Evolutionary conservation across 1,284 basidiomycete species (phyloP), one percentile per base, ranked within the genome.

Genomic region (Ustanciosporium gigantosporum): DNA sequence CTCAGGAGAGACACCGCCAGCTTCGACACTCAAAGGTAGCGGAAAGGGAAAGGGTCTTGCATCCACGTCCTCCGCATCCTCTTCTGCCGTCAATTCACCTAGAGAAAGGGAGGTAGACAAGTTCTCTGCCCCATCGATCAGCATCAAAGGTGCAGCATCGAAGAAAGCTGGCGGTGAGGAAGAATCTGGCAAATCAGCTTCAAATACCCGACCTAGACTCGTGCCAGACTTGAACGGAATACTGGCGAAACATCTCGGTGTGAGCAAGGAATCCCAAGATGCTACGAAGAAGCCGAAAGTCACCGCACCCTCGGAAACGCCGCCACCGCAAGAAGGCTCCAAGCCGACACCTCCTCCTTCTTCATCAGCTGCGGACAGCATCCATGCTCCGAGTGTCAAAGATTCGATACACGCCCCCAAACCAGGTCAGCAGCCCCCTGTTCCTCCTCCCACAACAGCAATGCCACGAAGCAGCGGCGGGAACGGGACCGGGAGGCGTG

Each of bases 401-500:
- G 48, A 58, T 8, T 43, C 43, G n/a, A 44, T 49, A 31, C 50
- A 53, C 39, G 50, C 50, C 4, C 39, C 56, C 20, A 47, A 46
- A 17, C 16, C 27, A 9, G n/a, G n/a, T n/a, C n/a, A n/a, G n/a
- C n/a, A n/a, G n/a, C n/a, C n/a, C n/a, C n/a, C n/a, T n/a, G n/a
- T n/a, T n/a, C n/a, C n/a, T n/a, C n/a, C n/a, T n/a, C n/a, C n/a
- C n/a, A n/a, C n/a, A n/a, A n/a, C n/a, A n/a, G n/a, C n/a, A n/a
- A n/a, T n/a, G n/a, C n/a, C n/a, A n/a, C n/a, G n/a, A n/a, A n/a
- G n/a, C n/a, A n/a, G n/a, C n/a, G n/a, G n/a, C n/a, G n/a, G n/a
- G n/a, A n/a, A n/a, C n/a, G n/a, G n/a, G n/a, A n/a, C n/a, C n/a
- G n/a, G n/a, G n/a, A n/a, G n/a, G n/a, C n/a, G n/a, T n/a, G n/a